Percentiles rank a stretch among this genome's conserved stretches.
These are phyloP conservation scores for Candolleomyces efflorescens DNA, from an alignment of 768 basidiomycete species.

Conservation along the genomic window DNA sequence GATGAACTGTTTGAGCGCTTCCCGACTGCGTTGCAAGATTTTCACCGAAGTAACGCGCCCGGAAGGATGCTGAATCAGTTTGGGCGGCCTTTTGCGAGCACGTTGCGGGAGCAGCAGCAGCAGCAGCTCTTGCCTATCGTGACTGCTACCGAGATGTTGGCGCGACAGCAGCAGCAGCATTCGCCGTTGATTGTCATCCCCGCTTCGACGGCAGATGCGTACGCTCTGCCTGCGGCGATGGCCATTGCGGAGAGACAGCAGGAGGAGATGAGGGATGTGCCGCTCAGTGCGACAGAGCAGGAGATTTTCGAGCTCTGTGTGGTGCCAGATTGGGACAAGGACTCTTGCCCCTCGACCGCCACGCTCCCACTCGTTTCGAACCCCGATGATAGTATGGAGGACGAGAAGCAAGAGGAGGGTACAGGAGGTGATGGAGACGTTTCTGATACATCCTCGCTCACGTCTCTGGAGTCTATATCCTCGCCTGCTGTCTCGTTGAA, in stretches of 20 bases:
- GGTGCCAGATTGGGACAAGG: constrained; percentile 51
- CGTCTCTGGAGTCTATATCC: constrained; percentile 7
- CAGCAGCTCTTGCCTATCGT: background rate
- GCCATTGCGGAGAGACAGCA: constrained; percentile 12
- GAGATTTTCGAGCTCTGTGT: constrained; percentile 68
- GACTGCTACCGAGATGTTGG: constrained; percentile 7
- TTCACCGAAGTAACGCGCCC: constrained; percentile 43
- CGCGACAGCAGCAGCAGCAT: background rate
- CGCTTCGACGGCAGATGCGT: constrained; percentile 5
- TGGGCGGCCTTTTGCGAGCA: constrained; percentile 59
- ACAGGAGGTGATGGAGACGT: constrained; percentile 4
- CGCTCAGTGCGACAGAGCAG: constrained; percentile 66
- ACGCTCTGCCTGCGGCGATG: background rate
- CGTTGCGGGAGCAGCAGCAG: constrained; percentile 30
- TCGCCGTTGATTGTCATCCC: background rate
- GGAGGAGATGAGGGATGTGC: constrained; percentile 33
- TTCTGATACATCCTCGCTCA: constrained; percentile 7
- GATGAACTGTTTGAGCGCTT: constrained; percentile 60
- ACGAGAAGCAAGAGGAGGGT: constrained; percentile 7
- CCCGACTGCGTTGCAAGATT: constrained; percentile 56
- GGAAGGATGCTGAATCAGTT: constrained; percentile 53
- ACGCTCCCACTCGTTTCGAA: background rate
- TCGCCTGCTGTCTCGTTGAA: background rate
- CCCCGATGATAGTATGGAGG: background rate
- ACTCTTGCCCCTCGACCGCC: background rate